Conservation (phyloP, 2,329 filamentous ascomycete species). For the Lojkania enalia region DNA sequence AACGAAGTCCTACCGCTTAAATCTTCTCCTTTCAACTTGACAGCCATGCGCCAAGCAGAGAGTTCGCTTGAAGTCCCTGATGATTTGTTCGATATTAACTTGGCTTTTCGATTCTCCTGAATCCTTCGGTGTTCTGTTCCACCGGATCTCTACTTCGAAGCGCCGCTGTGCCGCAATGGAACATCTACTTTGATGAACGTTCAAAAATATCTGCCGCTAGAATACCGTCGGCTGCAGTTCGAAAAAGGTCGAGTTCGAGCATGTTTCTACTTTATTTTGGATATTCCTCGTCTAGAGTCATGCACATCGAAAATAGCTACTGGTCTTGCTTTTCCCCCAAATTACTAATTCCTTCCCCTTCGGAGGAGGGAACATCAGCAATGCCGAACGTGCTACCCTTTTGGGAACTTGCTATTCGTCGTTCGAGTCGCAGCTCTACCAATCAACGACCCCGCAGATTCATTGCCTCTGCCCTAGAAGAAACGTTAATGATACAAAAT, state of each 20-base stretch:
- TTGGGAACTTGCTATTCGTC: background rate
- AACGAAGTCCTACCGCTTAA: constrained; percentile 21
- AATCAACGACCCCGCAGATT: too few species aligned
- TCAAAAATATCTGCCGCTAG: constrained; percentile 4
- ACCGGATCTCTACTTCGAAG: constrained; percentile 18
- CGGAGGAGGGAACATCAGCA: constrained; percentile 5
- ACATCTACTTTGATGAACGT: background rate
- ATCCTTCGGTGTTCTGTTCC: constrained; percentile 15
- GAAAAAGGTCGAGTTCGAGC: background rate
- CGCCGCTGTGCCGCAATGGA: constrained; percentile 14
- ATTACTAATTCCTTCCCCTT: background rate
- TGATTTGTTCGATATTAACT: constrained; percentile 16
- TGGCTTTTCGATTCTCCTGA: constrained; percentile 14
- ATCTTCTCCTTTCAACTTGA: constrained; percentile 9
- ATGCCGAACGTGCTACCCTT: background rate
- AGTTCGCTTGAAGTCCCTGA: constrained; percentile 7
- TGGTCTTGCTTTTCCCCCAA: background rate
- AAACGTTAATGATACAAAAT: too few species aligned
- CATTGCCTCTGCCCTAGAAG: too few species aligned
- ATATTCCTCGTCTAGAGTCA: background rate
- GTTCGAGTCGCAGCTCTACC: too few species aligned
- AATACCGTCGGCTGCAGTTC: constrained; percentile 7
- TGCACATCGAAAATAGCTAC: background rate
- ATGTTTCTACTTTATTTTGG: background rate
- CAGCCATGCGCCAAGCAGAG: constrained; percentile 19